Evolutionary conservation across 2,329 filamentous ascomycete species (phyloP).

Genomic region (Colletotrichum sp.): DNA sequence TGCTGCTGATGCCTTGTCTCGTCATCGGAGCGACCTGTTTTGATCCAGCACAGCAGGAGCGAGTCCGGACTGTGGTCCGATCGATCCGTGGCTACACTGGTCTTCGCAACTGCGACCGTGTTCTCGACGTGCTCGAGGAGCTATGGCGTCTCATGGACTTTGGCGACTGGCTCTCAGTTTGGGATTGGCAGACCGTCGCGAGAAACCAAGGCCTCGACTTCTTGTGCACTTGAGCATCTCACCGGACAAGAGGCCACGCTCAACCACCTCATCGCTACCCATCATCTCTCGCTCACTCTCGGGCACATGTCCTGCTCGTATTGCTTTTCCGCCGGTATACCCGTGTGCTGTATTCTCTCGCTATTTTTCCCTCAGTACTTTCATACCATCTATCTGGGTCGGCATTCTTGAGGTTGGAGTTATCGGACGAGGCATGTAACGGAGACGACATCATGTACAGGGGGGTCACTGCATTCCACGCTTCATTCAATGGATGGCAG

Average conservation of each 20-base stretch:
- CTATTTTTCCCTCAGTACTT: neutral
- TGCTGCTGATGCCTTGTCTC: conserved; percentile 65
- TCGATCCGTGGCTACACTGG: conserved; percentile 64
- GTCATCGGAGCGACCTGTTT: conserved; percentile 67
- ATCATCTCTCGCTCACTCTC: neutral
- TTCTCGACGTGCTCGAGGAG: conserved; percentile 58
- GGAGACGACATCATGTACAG: neutral
- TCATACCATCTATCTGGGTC: neutral
- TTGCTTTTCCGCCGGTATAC: conserved; percentile 6
- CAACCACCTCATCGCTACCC: neutral
- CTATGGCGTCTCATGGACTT: conserved; percentile 65
- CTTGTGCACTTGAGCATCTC: conserved; percentile 46
- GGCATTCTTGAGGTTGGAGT: neutral
- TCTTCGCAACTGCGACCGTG: conserved; percentile 61
- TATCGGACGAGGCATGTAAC: conserved; percentile 3
- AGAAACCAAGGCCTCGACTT: conserved; percentile 60
- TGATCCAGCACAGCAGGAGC: conserved; percentile 54
- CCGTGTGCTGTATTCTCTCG: conserved; percentile 18
- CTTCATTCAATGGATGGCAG: neutral
- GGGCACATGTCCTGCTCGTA: neutral
- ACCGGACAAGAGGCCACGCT: neutral
- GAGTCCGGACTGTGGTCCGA: conserved; percentile 54
- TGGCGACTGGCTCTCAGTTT: conserved; percentile 62
- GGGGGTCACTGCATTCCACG: neutral
- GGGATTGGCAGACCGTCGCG: conserved; percentile 69